Evolutionary conservation across 1,284 basidiomycete species (phyloP), one percentile per base, ranked within the genome.

Genomic region (Wallemia hederae): DNA sequence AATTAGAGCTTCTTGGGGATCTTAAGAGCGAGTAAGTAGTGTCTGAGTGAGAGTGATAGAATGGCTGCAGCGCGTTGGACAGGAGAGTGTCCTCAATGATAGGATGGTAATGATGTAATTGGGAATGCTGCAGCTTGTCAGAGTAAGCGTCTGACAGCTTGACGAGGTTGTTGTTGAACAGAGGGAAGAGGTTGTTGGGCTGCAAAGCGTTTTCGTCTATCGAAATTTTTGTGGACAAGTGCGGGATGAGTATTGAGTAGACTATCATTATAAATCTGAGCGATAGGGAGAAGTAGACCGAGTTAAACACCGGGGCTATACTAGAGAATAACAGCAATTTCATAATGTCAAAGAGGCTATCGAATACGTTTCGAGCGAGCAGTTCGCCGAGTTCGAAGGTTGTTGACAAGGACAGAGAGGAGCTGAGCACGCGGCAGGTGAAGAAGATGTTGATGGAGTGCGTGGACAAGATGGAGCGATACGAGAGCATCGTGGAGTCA

Each of bases 41-140:
- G 61, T 65, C 63, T 66, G 17, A 60, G 61, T 27, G 63, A 66
- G 33, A 33, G 60, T 65, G n/a, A 31, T 25, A 19, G 24, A 24
- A 24, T 28, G n/a, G 34, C 17, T 29, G 25, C 49, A 25, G 26
- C 14, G 19, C 24, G 60, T 58, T 49, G 11, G 11, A 22, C 5
- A 15, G n/a, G 5, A 49, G 39, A 22, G 39, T 49, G 22, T 49
- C 19, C 11, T 49, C 11, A 49, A 49, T 49, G 49, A 25, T n/a
- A 57, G 15, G 27, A 26, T 22, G 28, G 28, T 28, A 49, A 28
- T 27, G 56, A 28, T 58, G 25, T 25, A 39, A 27, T 59, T 24
- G 22, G 28, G 58, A 24, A 15, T 60, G 24, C 49, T 49, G 14
- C 22, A 49, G 22, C 11, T 7, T 49, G 39, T 49, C n/a, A 17